Evolutionary conservation across 1,284 basidiomycete species (phyloP), one percentile per base, ranked within the genome.

Genomic region (Crucibulum cyathiforme): DNA sequence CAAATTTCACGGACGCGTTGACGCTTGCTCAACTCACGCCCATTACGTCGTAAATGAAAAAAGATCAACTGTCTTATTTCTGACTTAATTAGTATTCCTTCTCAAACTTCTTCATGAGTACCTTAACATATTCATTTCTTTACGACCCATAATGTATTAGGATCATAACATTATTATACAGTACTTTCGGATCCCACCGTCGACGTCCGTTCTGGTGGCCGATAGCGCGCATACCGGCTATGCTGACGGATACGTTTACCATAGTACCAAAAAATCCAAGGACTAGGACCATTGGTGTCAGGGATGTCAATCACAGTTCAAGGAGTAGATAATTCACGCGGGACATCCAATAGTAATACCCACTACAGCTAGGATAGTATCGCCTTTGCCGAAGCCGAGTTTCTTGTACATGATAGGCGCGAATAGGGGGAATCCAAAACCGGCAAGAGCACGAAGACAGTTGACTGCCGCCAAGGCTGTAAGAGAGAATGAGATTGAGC

Each of bases 371-470:
- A 87, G 74, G 10, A 87, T 76, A 0, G 84, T 83, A 58, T 84
- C 71, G 1, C 84, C 86, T 60, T 81, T 83, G 0, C 86, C 86
- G 46, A 79, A 84, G 8, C 85, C 86, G 0, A 87, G 73, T 8
- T 75, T 72, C 8, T 74, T 69, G 67, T 84, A 87, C 84, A 87
- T 85, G 36, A 79, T 69, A 8, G 84, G 82, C 0, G 81, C 84
- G 56, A 87, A 86, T 8, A 87, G 68, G 36, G 86, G 86, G 66
- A 87, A 87, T 8, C 78, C 81, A 49, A 84, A 85, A 4, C 85
- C 84, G 0, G 79, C 80, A 1, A 85, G 60, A 1, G 83, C 82
- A 48, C 85, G 82, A n/a, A 85, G 61, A 70, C 71, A 84, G 2
- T 77, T 68, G 12, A 81, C 78, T 0, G 83, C 81, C 0, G 82